These are phyloP conservation scores for Botryosphaeria dothidea DNA, from an alignment of 2,329 filamentous ascomycete genomes.

Conservation along the genomic window DNA sequence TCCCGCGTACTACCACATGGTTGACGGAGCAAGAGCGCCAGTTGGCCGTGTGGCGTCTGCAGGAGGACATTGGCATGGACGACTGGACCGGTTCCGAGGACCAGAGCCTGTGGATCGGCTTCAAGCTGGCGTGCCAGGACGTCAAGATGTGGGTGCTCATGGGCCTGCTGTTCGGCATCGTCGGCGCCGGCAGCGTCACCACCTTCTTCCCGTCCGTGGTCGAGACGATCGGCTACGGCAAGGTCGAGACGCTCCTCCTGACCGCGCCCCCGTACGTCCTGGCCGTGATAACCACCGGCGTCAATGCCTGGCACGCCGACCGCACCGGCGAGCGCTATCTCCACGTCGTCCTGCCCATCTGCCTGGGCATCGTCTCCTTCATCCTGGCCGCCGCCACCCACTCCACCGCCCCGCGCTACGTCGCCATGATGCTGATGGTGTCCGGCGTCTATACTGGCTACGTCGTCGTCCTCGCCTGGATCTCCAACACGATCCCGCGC, in stretches of 20 bases:
- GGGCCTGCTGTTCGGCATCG: constrained; percentile 40
- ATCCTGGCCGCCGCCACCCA: constrained; percentile 68
- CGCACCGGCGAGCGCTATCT: constrained; percentile 69
- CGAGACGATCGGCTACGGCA: constrained; percentile 44
- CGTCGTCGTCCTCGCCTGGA: constrained; percentile 72
- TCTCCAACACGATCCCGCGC: constrained; percentile 71
- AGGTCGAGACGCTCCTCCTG: constrained; percentile 52
- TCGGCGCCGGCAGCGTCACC: constrained; percentile 40
- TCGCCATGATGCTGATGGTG: constrained; percentile 73
- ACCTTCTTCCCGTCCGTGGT: constrained; percentile 51
- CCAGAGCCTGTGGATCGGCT: constrained; percentile 41
- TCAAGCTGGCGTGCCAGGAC: constrained; percentile 42
- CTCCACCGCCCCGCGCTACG: constrained; percentile 62
- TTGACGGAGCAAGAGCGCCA: constrained; percentile 41
- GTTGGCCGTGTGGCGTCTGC: constrained; percentile 38
- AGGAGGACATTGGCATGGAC: constrained; percentile 42
- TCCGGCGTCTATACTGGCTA: constrained; percentile 60
- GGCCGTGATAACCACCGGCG: constrained; percentile 61
- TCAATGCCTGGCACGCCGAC: constrained; percentile 71
- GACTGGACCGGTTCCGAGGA: constrained; percentile 38
- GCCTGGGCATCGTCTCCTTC: constrained; percentile 63
- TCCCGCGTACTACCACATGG: constrained; percentile 54
- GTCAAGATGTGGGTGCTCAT: constrained; percentile 44
- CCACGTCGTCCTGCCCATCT: constrained; percentile 65
- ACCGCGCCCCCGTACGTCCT: constrained; percentile 57